phyloP scores from a whole-genome alignment of 148 eudicot species.

The Chenopodium berlandieri region DNA sequence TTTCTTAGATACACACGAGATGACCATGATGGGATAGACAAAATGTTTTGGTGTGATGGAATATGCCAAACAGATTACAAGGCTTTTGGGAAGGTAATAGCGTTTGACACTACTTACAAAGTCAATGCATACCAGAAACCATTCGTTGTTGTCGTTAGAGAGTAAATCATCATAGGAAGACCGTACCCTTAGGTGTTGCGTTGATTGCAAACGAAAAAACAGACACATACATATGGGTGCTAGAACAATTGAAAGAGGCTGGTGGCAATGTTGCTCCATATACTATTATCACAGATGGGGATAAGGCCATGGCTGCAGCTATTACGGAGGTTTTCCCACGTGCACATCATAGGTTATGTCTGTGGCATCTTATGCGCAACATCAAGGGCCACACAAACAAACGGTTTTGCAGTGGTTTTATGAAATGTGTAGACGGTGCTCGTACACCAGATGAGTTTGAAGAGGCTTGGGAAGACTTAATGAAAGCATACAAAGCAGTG shows the following conservation, averaged over 20 bases:
- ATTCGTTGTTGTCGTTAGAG: neutral
- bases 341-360: neutral
- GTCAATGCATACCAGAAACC: neutral
- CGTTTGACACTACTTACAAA: conserved; percentile 2
- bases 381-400: neutral
- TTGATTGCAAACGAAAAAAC: neutral
- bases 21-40: neutral
- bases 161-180: neutral
- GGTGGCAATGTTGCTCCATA: neutral
- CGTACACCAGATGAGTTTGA: neutral
- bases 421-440: conserved; percentile 5
- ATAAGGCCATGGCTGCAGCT: neutral
- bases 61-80: neutral
- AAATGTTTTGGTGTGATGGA: neutral
- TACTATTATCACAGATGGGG: neutral
- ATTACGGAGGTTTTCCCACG: neutral
- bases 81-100: neutral
- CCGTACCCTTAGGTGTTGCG: neutral
- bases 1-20: neutral
- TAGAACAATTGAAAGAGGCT: neutral
- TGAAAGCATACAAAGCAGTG: neutral
- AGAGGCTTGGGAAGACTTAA: neutral
- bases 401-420: neutral
- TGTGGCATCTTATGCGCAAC: neutral
- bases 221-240: neutral